Conservation (phyloP, 345 rosid species). For the Ceriops tagal region DNA sequence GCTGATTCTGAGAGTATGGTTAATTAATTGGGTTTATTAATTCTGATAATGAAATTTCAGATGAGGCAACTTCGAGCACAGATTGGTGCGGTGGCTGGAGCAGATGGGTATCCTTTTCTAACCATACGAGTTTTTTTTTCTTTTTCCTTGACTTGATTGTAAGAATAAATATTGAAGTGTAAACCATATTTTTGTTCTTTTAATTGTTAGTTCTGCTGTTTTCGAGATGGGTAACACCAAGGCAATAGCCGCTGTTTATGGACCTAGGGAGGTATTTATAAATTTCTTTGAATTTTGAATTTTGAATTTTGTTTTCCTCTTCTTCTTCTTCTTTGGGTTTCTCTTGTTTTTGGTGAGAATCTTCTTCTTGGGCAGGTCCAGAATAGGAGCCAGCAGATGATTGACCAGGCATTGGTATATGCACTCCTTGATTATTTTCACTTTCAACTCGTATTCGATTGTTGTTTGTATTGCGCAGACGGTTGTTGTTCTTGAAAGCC, state of each 20-base stretch:
- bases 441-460: not conserved
- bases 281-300: not conserved
- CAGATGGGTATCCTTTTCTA: conserved; percentile 57
- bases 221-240: conserved; percentile 97
- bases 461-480: not conserved
- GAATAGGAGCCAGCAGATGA: conserved; percentile 67
- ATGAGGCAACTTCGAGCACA: conserved; percentile 93
- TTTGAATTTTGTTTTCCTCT: not conserved
- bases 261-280: conserved; percentile 77
- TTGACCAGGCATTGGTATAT: conserved; percentile 67
- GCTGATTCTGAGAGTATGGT: not conserved
- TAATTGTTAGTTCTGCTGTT: conserved; percentile 59
- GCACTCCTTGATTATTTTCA: not conserved
- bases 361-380: conserved; percentile 47
- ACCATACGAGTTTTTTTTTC: not conserved
- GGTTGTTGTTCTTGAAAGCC: not conserved
- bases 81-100: conserved; percentile 69
- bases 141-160: not conserved
- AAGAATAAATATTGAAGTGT: not conserved
- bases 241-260: conserved; percentile 95
- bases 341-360: too few relatives aligned
- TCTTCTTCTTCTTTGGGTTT: not conserved
- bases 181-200: too few relatives aligned
- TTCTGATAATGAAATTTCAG: conserved; percentile 23
- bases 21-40: not conserved